Evolutionary conservation across 176 grass and related monocot genomes (phyloP).

Genomic region (Carex parvula): DNA sequence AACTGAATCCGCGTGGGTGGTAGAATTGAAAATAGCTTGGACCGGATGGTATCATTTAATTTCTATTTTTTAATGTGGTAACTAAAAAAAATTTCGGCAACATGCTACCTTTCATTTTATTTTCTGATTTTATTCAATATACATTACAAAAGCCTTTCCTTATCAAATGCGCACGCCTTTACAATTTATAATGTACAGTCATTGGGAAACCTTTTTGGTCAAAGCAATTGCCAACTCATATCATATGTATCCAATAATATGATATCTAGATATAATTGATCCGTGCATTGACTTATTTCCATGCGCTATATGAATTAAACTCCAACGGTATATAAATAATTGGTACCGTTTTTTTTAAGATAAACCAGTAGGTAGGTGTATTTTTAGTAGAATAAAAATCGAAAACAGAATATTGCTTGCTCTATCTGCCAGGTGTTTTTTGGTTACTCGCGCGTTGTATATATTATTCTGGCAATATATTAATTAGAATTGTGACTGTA

Average conservation of each 20-base stretch:
- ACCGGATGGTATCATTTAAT: too few species aligned
- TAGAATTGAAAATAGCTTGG: too few species aligned
- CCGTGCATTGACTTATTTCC: neutral
- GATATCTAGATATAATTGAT: neutral
- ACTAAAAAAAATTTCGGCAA: too few species aligned
- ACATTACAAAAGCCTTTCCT: neutral
- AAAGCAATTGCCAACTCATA: neutral
- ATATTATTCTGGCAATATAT: neutral
- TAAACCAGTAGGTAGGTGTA: neutral
- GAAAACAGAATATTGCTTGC: neutral
- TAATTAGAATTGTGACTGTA: neutral
- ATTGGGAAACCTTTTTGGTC: neutral
- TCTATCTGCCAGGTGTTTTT: neutral
- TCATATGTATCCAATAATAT: too few species aligned
- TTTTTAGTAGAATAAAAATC: neutral
- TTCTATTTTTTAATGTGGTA: too few species aligned
- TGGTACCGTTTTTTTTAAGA: neutral
- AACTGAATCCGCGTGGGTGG: too few species aligned
- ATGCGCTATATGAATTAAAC: neutral
- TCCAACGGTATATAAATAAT: neutral
- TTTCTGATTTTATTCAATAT: neutral
- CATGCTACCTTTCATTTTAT: neutral
- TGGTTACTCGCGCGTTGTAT: neutral
- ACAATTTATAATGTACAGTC: neutral
- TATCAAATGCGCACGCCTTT: neutral